Conservation (phyloP, 352 stramenopile species). For the Phytopythium cucurbitacearum region DNA sequence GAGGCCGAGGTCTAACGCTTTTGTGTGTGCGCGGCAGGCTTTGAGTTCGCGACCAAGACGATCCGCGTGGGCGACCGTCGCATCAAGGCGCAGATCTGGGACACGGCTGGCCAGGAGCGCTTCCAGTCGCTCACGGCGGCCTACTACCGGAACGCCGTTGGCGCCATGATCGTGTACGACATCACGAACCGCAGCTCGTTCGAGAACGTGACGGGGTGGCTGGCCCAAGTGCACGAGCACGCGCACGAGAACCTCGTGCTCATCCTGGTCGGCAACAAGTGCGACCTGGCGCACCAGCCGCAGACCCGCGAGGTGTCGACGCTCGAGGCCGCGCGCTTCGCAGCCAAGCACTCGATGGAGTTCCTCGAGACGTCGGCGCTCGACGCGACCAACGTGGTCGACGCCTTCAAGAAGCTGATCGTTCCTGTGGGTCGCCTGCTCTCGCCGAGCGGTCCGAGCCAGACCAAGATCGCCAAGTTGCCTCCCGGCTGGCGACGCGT, state of each 20-base stretch:
- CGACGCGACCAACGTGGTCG: conserved; percentile 82
- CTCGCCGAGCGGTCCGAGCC: conserved; percentile 40
- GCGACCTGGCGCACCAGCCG: conserved; percentile 72
- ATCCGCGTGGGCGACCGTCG: conserved; percentile 77
- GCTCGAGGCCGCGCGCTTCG: conserved; percentile 80
- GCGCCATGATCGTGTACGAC: conserved; percentile 91
- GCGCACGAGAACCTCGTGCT: conserved; percentile 81
- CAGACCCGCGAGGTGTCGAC: conserved; percentile 82
- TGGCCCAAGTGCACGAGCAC: conserved; percentile 78
- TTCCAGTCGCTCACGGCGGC: conserved; percentile 91
- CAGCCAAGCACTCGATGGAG: conserved; percentile 75
- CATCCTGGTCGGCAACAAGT: conserved; percentile 87
- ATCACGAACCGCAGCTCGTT: conserved; percentile 87
- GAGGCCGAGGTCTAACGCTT: neutral
- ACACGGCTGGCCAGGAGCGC: conserved; percentile 86
- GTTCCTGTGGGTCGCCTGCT: conserved; percentile 77
- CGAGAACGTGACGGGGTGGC: conserved; percentile 73
- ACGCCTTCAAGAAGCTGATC: conserved; percentile 88
- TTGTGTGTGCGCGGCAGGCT: conserved; percentile 19
- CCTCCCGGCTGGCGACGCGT: conserved; percentile 76
- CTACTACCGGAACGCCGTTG: conserved; percentile 90
- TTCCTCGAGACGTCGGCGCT: conserved; percentile 85
- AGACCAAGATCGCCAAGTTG: conserved; percentile 58
- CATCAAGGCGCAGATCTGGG: conserved; percentile 88
- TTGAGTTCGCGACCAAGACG: conserved; percentile 87